These are phyloP conservation scores for Pyrenophora teres DNA, from an alignment of 2,329 filamentous ascomycete genomes.

Conservation along the genomic window DNA sequence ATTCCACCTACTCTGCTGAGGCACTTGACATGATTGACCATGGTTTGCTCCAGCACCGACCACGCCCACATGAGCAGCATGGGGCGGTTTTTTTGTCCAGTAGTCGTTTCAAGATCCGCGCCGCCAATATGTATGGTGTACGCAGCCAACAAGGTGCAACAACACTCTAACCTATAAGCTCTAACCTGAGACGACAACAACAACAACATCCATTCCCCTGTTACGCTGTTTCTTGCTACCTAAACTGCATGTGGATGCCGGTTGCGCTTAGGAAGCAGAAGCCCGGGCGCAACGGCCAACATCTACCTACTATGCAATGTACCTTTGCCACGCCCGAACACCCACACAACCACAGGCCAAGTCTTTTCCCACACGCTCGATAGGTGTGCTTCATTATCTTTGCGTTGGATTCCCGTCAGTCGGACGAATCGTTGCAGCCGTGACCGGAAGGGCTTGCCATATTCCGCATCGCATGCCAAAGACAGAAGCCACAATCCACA, in stretches of 20 bases:
- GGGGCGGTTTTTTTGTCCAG: background rate
- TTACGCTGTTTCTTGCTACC: too few relatives aligned
- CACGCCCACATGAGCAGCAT: background rate
- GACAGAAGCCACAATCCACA: background rate
- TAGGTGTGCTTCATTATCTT: background rate
- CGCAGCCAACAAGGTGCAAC: too few relatives aligned
- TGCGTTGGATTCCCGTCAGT: background rate
- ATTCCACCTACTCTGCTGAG: too few relatives aligned
- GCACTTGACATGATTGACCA: too few relatives aligned
- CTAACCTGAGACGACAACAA: background rate
- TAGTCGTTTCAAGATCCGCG: background rate
- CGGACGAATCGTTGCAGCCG: constrained; percentile 4
- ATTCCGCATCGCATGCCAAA: constrained; percentile 5
- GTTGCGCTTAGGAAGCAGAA: background rate
- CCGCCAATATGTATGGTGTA: background rate
- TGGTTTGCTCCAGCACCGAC: background rate
- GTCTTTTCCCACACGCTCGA: background rate
- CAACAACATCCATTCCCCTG: too few relatives aligned
- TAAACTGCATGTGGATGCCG: background rate
- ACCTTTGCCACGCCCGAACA: background rate
- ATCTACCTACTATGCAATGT: background rate
- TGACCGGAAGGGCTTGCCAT: constrained; percentile 11
- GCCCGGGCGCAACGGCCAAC: background rate
- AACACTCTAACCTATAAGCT: background rate
- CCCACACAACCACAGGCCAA: constrained; percentile 1